phyloP scores from a whole-genome alignment of 2,329 filamentous ascomycete species.

The Parafenestella ontariensis region DNA sequence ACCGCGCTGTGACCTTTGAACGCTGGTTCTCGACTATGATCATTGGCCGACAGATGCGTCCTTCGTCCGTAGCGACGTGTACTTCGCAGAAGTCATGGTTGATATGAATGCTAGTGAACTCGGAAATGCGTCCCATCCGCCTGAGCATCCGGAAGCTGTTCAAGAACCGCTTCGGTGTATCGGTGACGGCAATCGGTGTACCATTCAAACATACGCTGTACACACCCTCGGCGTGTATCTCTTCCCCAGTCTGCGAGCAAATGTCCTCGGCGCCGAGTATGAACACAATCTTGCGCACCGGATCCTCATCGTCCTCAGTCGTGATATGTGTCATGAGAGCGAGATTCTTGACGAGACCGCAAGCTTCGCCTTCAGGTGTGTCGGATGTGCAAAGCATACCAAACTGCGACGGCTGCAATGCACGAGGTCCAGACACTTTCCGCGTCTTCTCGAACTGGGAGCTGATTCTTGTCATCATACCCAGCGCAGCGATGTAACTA shows the following conservation, averaged over 20 bases:
- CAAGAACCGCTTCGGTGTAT: constrained; percentile 85
- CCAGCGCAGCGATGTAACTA: constrained; percentile 94
- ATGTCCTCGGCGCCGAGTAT: constrained; percentile 85
- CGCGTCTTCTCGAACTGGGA: constrained; percentile 99
- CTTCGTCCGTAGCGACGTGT: constrained; percentile 96
- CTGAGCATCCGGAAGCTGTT: constrained; percentile 85
- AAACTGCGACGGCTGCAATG: constrained; percentile 95
- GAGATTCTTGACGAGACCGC: constrained; percentile 96
- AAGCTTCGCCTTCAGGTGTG: constrained; percentile 97
- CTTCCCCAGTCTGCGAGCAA: constrained; percentile 78
- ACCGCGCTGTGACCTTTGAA: constrained; percentile 78
- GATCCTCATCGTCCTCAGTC: constrained; percentile 91
- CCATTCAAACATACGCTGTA: constrained; percentile 97
- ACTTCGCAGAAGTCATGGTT: constrained; percentile 92
- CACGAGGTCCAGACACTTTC: constrained; percentile 94
- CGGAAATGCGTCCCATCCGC: constrained; percentile 88
- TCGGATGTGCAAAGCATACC: constrained; percentile 98
- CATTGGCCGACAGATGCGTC: constrained; percentile 91
- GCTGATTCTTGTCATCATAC: constrained; percentile 99
- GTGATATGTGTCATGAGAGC: constrained; percentile 99
- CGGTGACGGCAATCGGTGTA: constrained; percentile 87
- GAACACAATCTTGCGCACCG: constrained; percentile 85
- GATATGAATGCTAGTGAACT: constrained; percentile 95
- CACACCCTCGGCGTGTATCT: constrained; percentile 82
- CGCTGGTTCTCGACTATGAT: constrained; percentile 92